phyloP scores from a whole-genome alignment of 148 eudicot species.

The Limonium bicolor region DNA sequence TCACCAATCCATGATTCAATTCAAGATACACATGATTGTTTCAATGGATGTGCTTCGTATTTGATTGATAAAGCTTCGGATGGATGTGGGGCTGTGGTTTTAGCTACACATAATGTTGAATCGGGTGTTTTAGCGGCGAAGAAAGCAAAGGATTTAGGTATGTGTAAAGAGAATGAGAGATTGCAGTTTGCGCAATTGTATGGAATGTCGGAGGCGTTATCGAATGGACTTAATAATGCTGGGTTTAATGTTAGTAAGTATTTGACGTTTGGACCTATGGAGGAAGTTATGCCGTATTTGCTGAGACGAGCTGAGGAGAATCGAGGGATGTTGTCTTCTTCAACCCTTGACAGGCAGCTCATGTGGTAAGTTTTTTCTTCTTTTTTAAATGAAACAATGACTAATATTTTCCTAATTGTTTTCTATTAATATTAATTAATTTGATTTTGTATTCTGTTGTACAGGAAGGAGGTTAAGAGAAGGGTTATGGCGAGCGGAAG shows the following conservation, averaged over 20 bases:
- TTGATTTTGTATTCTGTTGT: no score
- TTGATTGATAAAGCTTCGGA: slow-evolving; percentile 49
- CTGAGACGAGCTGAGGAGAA: slow-evolving; percentile 88
- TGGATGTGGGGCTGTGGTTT: slow-evolving; percentile 48
- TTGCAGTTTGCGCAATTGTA: slow-evolving; percentile 82
- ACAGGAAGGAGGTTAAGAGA: no score
- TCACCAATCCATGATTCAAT: slow-evolving; percentile 56
- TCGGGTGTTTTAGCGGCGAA: slow-evolving; percentile 67
- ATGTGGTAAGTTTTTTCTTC: slow-evolving; percentile 79
- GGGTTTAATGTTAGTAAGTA: slow-evolving; percentile 92
- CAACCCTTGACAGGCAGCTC: slow-evolving; percentile 53
- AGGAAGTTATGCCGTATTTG: slow-evolving; percentile 77
- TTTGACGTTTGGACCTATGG: slow-evolving; percentile 80
- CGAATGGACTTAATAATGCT: slow-evolving; percentile 60
- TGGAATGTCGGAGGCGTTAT: slow-evolving; percentile 80
- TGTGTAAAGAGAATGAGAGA: slow-evolving; percentile 30
- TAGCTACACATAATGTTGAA: slow-evolving; percentile 82
- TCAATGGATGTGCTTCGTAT: slow-evolving; percentile 62
- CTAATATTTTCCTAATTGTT: no score
- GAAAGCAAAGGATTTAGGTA: slow-evolving; percentile 44
- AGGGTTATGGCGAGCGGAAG: no score
- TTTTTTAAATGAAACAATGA: no score
- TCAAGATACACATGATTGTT: slow-evolving; percentile 58
- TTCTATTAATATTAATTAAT: no score
- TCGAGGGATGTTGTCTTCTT: slow-evolving; percentile 60